These are phyloP conservation scores for Fusarium ambrosium DNA, from an alignment of 2,329 filamentous ascomycete genomes.

Conservation along the genomic window DNA sequence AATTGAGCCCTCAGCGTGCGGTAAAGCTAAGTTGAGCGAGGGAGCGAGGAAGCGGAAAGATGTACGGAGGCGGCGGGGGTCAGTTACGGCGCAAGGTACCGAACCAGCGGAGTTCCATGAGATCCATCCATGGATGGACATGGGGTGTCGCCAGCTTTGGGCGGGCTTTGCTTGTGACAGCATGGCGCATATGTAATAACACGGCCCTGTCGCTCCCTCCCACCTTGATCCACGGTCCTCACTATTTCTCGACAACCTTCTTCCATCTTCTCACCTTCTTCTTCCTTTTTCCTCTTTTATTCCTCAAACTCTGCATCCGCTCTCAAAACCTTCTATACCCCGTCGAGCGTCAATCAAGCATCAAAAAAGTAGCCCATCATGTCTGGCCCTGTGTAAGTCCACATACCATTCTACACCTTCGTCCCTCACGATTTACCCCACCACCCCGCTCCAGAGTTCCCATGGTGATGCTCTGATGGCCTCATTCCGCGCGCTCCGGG, in stretches of 20 bases:
- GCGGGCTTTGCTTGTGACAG: conserved; percentile 30
- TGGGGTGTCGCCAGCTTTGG: neutral
- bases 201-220: conserved; percentile 25
- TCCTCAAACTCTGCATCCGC: conserved; percentile 30
- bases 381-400: conserved; percentile 78
- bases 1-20: conserved; percentile 34
- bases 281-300: conserved; percentile 32
- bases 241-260: conserved; percentile 46
- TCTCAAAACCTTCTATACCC: conserved; percentile 22
- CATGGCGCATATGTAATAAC: conserved; percentile 34
- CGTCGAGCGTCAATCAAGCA: conserved; percentile 15
- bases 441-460: conserved; percentile 54
- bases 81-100: conserved; percentile 29
- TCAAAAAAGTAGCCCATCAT: conserved; percentile 60
- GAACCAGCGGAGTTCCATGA: conserved; percentile 1
- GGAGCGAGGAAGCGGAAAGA: conserved; percentile 20
- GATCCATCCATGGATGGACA: neutral
- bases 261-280: conserved; percentile 33
- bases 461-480: conserved; percentile 45
- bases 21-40: conserved; percentile 38
- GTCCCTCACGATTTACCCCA: conserved; percentile 52
- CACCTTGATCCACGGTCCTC: conserved; percentile 20
- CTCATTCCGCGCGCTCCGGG: conserved; percentile 53
- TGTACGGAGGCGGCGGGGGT: conserved; percentile 25
- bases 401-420: conserved; percentile 29